Evolutionary conservation across 2,329 filamentous ascomycete genomes (phyloP).

Genomic region (Aspergillus neotritici): DNA sequence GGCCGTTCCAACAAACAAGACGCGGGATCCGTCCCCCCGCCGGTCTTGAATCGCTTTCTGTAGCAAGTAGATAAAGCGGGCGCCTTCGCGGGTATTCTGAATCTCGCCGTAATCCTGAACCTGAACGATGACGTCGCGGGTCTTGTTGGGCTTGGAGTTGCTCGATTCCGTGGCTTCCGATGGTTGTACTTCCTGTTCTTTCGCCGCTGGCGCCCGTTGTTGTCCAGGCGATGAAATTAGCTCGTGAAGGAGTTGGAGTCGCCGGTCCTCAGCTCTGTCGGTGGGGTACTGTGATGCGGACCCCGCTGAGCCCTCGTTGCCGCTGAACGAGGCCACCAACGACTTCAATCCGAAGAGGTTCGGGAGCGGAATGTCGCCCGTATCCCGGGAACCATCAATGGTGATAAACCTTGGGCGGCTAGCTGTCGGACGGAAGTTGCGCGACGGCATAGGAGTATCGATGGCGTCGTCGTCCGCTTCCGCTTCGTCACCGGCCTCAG

Average conservation of each 20-base stretch:
- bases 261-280: slow-evolving; percentile 26
- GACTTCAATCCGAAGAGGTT: slow-evolving; percentile 29
- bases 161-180: slow-evolving; percentile 7
- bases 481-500: slow-evolving; percentile 46
- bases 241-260: slow-evolving; percentile 32
- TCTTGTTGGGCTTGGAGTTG: slow-evolving; percentile 12
- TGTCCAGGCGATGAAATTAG: slow-evolving; percentile 24
- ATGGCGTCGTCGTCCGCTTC: slow-evolving; percentile 38
- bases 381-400: slow-evolving; percentile 28
- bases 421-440: slow-evolving; percentile 16
- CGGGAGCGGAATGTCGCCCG: slow-evolving; percentile 29
- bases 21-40: slow-evolving; percentile 63
- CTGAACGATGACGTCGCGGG: slow-evolving; percentile 61
- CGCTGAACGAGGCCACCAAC: slow-evolving; percentile 29
- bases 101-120: slow-evolving; percentile 78
- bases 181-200: slow-evolving; percentile 8
- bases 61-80: slow-evolving; percentile 63
- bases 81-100: slow-evolving; percentile 61
- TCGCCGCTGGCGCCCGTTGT: background rate
- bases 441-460: slow-evolving; percentile 14
- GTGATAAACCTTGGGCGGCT: slow-evolving; percentile 28
- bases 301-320: slow-evolving; percentile 17
- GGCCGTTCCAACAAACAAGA: slow-evolving; percentile 77
- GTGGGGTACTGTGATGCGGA: slow-evolving; percentile 12
- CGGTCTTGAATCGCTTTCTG: slow-evolving; percentile 65